Base-by-base conservation (phyloP, 352 stramenopile genomes). In the Globisporangium parvum region DNA sequence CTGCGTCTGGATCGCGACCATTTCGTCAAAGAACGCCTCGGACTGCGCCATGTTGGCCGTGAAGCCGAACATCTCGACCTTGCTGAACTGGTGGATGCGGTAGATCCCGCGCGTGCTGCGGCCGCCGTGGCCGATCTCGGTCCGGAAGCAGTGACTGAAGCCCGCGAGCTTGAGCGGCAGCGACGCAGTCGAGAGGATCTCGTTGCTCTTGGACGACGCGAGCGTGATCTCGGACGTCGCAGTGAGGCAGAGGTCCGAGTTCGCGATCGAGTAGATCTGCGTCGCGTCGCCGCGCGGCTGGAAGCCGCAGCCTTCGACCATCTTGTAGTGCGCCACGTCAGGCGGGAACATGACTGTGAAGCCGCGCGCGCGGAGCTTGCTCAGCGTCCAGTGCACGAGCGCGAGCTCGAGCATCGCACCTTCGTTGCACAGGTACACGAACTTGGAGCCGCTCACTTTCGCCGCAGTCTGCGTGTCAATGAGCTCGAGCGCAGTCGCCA, bases 61-160 rank as follows among this genome's bases (percentile, higher is more conserved):
- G 58, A 95, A 92, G 53, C 70, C 81, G 53, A 95, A 91, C 87
- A 95, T 94, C 60, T 96, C 87, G 18, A 94, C 85, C 54, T 96
- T 96, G 63, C 67, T 87, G 58, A 96, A 96, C 63, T 96, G 87
- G 65, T 96, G 87, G 60, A 96, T 87, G 28, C 87, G 85, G 60
- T 94, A 96, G 42, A 96, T 82, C 3, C 87, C 87, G 21, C 80
- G 74, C 21, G 72, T 87, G n/a, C 69, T 67, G 21, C 75, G 77
- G 12, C 87, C 87, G 33, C 80, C 79, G 55, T 88, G 77, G 17
- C 87, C 87, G 48, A 87, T 90, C 59, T 96, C 87, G 6, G 81
- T 91, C 44, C 87, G 81, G 69, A 96, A 96, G 56, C 87, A 96
- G 66, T 94, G 85, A 39, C 78, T 88, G 24, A 95, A 91, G 42